These are phyloP conservation scores for Monosporascus sp. DNA, from an alignment of 2,329 filamentous ascomycete species.

Conservation along the genomic window DNA sequence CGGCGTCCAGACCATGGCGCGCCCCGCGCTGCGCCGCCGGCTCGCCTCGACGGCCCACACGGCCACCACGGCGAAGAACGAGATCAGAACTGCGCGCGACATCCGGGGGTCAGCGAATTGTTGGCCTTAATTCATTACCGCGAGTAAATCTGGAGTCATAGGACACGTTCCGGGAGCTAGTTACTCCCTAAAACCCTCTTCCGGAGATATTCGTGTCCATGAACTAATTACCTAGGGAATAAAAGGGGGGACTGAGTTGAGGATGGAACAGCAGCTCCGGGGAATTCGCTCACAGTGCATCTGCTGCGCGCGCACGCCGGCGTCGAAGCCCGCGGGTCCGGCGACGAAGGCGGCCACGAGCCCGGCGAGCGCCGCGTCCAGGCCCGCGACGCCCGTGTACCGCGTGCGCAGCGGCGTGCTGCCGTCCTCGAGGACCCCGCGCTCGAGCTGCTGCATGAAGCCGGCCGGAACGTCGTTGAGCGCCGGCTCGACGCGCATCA, in stretches of 20 bases:
- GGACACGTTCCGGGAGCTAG: too few relatives aligned
- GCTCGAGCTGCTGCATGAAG: slow-evolving; percentile 14
- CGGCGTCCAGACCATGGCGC: slow-evolving; percentile 8
- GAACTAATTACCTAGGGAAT: too few relatives aligned
- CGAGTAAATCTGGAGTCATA: too few relatives aligned
- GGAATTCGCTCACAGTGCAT: slow-evolving; percentile 8
- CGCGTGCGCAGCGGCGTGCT: slow-evolving; percentile 11
- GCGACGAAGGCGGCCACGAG: slow-evolving; percentile 20
- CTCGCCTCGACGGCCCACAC: slow-evolving; percentile 21
- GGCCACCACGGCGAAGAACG: slow-evolving; percentile 19
- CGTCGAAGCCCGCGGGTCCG: slow-evolving; percentile 19
- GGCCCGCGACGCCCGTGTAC: slow-evolving; percentile 18
- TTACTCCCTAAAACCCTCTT: too few relatives aligned
- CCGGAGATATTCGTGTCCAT: too few relatives aligned
- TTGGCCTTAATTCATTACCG: too few relatives aligned
- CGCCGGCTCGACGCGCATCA: slow-evolving; percentile 18
- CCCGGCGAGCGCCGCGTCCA: slow-evolving; percentile 13
- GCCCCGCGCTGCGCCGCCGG: slow-evolving; percentile 13
- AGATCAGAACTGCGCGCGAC: slow-evolving; percentile 10
- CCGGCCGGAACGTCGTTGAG: slow-evolving; percentile 14
- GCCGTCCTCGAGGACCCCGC: slow-evolving; percentile 13
- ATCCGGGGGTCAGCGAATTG: too few relatives aligned
- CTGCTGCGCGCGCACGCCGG: slow-evolving; percentile 19
- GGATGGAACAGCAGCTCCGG: too few relatives aligned
- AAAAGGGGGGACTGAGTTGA: too few relatives aligned